Evolutionary conservation across 2,329 filamentous ascomycete species (phyloP).

Genomic region (Aspergillus pseudoterreus): DNA sequence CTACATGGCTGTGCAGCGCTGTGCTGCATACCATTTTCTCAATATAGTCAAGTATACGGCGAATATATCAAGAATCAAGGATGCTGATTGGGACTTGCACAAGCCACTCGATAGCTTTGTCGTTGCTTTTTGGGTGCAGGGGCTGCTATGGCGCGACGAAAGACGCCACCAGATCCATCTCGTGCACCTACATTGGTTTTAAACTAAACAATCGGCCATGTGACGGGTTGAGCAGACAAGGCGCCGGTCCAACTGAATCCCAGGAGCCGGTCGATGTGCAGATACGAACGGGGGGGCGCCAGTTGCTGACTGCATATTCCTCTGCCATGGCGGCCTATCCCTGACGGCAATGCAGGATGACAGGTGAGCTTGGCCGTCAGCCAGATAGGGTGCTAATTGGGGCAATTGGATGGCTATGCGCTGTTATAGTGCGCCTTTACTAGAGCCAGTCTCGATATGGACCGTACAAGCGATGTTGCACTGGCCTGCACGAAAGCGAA

Average conservation of each 20-base stretch:
- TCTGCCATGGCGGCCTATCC: not conserved
- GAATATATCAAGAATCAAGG: not conserved
- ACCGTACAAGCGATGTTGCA: no score
- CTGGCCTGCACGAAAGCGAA: no score
- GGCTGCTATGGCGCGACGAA: not conserved
- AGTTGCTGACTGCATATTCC: not conserved
- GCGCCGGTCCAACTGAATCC: not conserved
- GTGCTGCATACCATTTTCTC: not conserved
- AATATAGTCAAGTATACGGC: not conserved
- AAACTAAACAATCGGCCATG: not conserved
- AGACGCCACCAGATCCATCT: not conserved
- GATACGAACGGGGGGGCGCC: not conserved
- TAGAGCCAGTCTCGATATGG: no score
- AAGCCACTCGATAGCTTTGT: not conserved
- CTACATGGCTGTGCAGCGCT: not conserved
- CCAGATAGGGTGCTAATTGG: not conserved
- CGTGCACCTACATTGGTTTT: not conserved
- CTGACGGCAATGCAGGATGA: not conserved
- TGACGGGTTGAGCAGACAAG: not conserved
- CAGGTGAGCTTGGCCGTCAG: not conserved
- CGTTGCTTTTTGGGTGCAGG: not conserved
- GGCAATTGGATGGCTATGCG: no score
- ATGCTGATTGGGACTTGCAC: not conserved
- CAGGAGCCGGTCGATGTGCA: not conserved
- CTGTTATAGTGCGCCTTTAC: no score